Percentiles rank a stretch among this genome's conserved stretches.
These are phyloP conservation scores for Fusarium newnesense DNA, from an alignment of 2,329 filamentous ascomycete species.

Conservation along the genomic window DNA sequence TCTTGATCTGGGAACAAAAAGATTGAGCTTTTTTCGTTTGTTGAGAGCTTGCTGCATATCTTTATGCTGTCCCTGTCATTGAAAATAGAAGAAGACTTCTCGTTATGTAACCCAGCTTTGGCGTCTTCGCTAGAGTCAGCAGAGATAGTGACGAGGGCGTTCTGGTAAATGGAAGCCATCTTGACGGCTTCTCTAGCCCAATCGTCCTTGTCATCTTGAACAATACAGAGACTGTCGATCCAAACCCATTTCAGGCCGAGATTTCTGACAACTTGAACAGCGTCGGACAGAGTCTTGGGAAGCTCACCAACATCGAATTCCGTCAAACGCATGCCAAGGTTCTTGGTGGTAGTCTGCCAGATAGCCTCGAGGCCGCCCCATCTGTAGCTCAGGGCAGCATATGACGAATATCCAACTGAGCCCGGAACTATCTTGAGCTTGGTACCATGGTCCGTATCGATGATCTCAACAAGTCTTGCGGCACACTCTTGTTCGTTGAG, in stretches of 20 bases:
- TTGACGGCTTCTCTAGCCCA: constrained; percentile 9
- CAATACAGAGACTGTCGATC: constrained; percentile 7
- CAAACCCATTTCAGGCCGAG: not conserved
- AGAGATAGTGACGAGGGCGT: not conserved
- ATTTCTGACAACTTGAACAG: not conserved
- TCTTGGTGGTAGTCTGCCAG: constrained; percentile 1
- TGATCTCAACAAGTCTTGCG: not conserved
- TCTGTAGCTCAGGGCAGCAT: constrained; percentile 1
- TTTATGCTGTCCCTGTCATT: not conserved
- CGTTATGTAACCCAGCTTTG: not conserved
- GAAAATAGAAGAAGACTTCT: not conserved
- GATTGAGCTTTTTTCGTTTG: not conserved
- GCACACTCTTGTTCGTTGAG: not conserved
- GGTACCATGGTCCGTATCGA: accelerated
- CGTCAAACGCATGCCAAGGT: not conserved
- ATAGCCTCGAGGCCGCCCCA: constrained; percentile 1
- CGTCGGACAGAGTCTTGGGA: not conserved
- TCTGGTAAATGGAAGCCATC: constrained; percentile 8
- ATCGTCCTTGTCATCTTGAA: not conserved
- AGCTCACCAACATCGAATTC: not conserved
- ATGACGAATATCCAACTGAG: not conserved
- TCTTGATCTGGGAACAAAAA: not conserved
- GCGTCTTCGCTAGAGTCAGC: not conserved
- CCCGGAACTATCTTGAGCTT: not conserved
- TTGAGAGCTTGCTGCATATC: not conserved